Base-by-base conservation (phyloP, 208 protist species). In the Sergeia podlipaevii region DNA sequence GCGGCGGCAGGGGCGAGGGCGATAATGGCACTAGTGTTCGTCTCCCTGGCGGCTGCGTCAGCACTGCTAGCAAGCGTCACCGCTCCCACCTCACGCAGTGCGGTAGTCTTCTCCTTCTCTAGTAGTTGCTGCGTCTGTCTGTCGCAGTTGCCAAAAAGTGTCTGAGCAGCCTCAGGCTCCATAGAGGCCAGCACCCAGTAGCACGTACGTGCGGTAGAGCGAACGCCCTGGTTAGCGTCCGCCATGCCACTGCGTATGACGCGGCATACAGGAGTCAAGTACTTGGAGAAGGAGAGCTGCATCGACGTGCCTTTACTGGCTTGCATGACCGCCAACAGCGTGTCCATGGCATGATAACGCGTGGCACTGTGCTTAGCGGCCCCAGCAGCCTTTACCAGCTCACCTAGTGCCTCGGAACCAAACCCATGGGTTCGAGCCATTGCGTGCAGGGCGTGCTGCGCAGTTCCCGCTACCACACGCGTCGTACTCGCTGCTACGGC, bases 151-250 rank as follows among this genome's bases (percentile, higher is more conserved):
- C 57, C 58, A 20, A 65, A 55, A 0, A 93, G 55, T 18, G n/a
- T 26, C 10, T 20, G 45, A 10, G 81, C 70, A 0, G 65, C 61
- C 15, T 59, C 63, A n/a, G 64, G 69, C 33, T 88, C 73, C n/a
- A 77, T 26, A 0, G 70, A 27, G 20, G 69, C 32, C 30, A 91
- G 63, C 5, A 59, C 57, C 68, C 75, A 78, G 30, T 76, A 84
- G 55, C 76, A 74, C 3, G 30, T 32, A 10, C 74, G 61, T 2
- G 76, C 66, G 23, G 36, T 32, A 13, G 53, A 18, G 4, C 87
- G 71, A 18, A 79, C 77, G 17, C 61, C 48, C 3, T 42, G 57
- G 50, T 78, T 73, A 2, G 76, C 78, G 37, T 91, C 87, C 10
- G 26, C 8, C 28, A 88, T 34, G 10, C 66, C 75, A 0, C 18